Conservation (phyloP, 2,329 filamentous ascomycete species). For the Tolypocladium ovalisporum region DNA sequence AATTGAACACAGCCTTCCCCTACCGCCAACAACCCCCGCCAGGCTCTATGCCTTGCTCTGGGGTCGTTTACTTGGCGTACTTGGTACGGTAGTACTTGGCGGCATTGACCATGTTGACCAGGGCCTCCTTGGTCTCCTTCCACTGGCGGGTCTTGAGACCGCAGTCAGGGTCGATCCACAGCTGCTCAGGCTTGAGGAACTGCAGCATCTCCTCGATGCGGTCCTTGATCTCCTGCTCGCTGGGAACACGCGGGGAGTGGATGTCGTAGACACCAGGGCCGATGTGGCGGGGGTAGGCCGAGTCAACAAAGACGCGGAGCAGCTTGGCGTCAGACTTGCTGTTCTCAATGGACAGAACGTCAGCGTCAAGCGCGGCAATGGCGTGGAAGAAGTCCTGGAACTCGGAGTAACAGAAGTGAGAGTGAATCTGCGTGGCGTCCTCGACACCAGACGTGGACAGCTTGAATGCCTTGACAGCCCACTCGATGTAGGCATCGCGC, state of each 20-base stretch:
- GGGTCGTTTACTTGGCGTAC: constrained; percentile 51
- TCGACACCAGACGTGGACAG: constrained; percentile 86
- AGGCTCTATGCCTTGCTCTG: not conserved
- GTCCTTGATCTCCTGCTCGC: constrained; percentile 96
- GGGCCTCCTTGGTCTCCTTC: constrained; percentile 94
- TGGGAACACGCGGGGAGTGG: constrained; percentile 95
- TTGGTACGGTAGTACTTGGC: constrained; percentile 94
- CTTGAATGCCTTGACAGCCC: constrained; percentile 97
- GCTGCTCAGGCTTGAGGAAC: constrained; percentile 95
- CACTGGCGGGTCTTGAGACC: constrained; percentile 98
- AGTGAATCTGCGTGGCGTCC: constrained; percentile 98
- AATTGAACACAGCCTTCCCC: constrained; percentile 16
- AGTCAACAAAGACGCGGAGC: constrained; percentile 95
- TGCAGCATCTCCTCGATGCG: constrained; percentile 96
- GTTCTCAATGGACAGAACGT: constrained; percentile 99
- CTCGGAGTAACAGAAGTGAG: constrained; percentile 99
- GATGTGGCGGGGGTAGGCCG: constrained; percentile 95
- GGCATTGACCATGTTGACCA: constrained; percentile 95
- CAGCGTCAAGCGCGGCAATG: constrained; percentile 93
- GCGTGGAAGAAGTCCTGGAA: constrained; percentile 99
- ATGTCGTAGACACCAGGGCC: constrained; percentile 99
- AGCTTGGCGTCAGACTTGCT: constrained; percentile 99
- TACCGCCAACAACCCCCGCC: not conserved
- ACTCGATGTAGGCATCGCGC: constrained; percentile 92
- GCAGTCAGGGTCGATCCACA: constrained; percentile 99